Evolutionary conservation across 345 rosid genomes (phyloP).

Genomic region (Psidium friedrichsthalianum): DNA sequence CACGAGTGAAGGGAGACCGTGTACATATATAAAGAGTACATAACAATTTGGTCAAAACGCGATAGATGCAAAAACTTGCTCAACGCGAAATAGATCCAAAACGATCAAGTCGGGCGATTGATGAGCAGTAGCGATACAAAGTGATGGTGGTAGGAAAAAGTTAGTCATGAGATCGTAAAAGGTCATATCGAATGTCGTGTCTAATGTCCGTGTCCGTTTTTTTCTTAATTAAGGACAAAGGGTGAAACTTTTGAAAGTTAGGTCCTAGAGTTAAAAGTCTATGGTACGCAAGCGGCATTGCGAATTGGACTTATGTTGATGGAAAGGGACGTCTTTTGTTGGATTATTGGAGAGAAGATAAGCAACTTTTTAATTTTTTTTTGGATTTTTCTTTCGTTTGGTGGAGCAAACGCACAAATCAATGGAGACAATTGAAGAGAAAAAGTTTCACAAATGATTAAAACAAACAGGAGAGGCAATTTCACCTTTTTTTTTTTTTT

Average conservation of each 20-base stretch:
- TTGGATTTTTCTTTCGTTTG: background rate
- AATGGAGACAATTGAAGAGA: background rate
- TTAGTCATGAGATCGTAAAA: background rate
- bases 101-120: background rate
- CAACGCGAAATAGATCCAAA: background rate
- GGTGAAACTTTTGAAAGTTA: background rate
- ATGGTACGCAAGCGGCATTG: background rate
- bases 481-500: background rate
- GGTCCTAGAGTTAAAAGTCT: background rate
- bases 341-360: background rate
- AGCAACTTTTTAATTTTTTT: background rate
- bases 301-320: background rate
- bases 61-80: too few relatives aligned
- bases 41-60: background rate
- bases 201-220: background rate
- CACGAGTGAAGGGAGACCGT: background rate
- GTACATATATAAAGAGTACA: background rate
- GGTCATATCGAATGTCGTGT: background rate
- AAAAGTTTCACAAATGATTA: background rate
- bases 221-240: background rate
- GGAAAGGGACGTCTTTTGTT: background rate
- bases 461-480: background rate
- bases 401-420: background rate
- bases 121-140: background rate
- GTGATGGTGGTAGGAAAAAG: background rate